Percentiles rank a stretch among this genome's conserved stretches.
Evolutionary conservation across 2,329 filamentous ascomycete species (phyloP).

Genomic region (Cyclaneusma minus): DNA sequence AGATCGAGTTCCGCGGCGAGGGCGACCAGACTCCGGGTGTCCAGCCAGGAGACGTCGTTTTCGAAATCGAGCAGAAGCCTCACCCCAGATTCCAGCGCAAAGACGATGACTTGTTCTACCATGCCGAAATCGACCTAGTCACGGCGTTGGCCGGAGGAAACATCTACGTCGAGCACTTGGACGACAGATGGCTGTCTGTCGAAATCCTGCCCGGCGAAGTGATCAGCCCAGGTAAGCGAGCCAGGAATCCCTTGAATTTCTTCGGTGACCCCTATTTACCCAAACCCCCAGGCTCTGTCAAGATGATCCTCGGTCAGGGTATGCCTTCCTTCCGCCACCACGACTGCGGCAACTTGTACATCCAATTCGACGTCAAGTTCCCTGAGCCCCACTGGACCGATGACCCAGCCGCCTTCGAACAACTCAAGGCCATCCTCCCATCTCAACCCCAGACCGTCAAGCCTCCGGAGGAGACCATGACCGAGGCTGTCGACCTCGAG

Average conservation of each 20-base stretch:
- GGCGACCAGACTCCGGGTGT: conserved; percentile 92
- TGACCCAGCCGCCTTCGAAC: conserved; percentile 54
- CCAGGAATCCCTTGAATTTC: background rate
- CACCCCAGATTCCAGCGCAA: conserved; percentile 89
- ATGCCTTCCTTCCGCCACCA: conserved; percentile 96
- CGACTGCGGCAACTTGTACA: conserved; percentile 89
- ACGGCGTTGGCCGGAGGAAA: conserved; percentile 86
- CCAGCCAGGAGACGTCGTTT: conserved; percentile 88
- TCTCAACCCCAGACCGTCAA: conserved; percentile 42
- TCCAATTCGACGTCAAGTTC: conserved; percentile 97
- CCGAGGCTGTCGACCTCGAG: conserved; percentile 76
- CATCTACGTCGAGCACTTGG: conserved; percentile 88
- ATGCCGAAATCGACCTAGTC: conserved; percentile 87
- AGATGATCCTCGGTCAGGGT: conserved; percentile 89
- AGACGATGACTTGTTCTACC: conserved; percentile 90
- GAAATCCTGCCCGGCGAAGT: conserved; percentile 90
- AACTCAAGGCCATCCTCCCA: conserved; percentile 76
- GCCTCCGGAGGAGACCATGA: conserved; percentile 76
- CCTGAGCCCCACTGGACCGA: conserved; percentile 61
- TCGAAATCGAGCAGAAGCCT: conserved; percentile 99
- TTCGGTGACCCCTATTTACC: conserved; percentile 2
- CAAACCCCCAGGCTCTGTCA: conserved; percentile 53
- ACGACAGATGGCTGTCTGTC: conserved; percentile 90
- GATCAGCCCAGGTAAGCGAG: conserved; percentile 67
- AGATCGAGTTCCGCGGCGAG: conserved; percentile 93